These are phyloP conservation scores for Cryphonectria parasitica DNA, from an alignment of 2,329 filamentous ascomycete genomes.

Conservation along the genomic window DNA sequence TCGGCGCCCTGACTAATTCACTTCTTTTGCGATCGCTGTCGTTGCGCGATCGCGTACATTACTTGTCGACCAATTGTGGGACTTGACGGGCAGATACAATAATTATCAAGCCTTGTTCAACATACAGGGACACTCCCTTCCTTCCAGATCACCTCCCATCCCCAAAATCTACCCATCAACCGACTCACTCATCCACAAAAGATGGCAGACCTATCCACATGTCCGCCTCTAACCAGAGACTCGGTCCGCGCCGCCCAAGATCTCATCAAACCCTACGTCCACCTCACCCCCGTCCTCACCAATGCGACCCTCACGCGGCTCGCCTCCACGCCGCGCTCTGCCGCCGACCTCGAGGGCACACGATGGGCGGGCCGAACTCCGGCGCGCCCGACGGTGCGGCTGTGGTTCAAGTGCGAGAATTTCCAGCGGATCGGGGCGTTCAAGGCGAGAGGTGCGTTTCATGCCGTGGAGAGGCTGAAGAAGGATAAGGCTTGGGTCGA, in stretches of 20 bases:
- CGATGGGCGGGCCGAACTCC: slow-evolving; percentile 58
- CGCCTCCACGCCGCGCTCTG: slow-evolving; percentile 70
- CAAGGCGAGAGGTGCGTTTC: slow-evolving; percentile 89
- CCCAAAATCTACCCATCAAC: background rate
- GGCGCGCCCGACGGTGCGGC: slow-evolving; percentile 66
- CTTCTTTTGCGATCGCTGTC: background rate
- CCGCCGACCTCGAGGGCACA: slow-evolving; percentile 55
- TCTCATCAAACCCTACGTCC: slow-evolving; percentile 75
- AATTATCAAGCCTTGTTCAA: background rate
- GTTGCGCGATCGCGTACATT: background rate
- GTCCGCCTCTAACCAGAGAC: slow-evolving; percentile 69
- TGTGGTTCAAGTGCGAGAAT: slow-evolving; percentile 98
- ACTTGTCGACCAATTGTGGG: background rate
- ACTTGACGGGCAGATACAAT: background rate
- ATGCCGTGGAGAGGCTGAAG: slow-evolving; percentile 75
- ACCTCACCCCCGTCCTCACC: slow-evolving; percentile 82
- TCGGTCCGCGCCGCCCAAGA: slow-evolving; percentile 74
- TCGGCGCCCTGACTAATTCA: background rate
- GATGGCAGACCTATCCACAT: slow-evolving; percentile 59
- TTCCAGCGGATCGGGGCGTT: slow-evolving; percentile 89
- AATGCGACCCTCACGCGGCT: slow-evolving; percentile 74
- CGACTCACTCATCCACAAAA: background rate
- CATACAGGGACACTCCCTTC: background rate
- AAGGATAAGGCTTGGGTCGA: slow-evolving; percentile 63
- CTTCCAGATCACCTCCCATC: background rate